Evolutionary conservation across 176 grass and related monocot species (phyloP), one percentile per base, ranked within the genome.

Genomic region (Microstegium vimineum): DNA sequence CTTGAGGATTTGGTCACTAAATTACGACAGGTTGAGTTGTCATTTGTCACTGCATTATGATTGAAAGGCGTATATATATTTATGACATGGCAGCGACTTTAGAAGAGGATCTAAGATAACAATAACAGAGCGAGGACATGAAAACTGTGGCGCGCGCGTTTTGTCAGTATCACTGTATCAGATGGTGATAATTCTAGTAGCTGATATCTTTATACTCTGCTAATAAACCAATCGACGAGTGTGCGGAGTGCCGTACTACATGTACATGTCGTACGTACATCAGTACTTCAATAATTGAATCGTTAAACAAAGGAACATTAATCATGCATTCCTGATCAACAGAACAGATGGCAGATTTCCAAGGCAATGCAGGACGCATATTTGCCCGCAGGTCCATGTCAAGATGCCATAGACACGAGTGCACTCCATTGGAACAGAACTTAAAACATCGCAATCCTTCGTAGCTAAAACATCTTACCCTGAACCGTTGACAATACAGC

Each of bases 391-490:
- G 54, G 63, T 81, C 62, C 76, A 37, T 64, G 82, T 81, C 82
- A 62, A 85, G 70, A 62, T 76, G 82, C 40, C 87, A 26, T 76
- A 16, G 23, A 4, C 63, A 26, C 3, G 18, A 69, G 62, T 49
- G 63, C 52, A 56, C 30, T 5, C 62, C 32, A 71, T 54, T 70
- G 81, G 71, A 56, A 8, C 22, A 71, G 62, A 85, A 69, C 30
- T 76, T 84, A 51, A 80, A 67, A 85, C 51, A 35, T 85, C 76
- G 63, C 32, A 3, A 32, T 85, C 77, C 14, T n/a, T n/a, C n/a
- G n/a, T 33, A 84, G 38, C 37, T 40, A 40, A n/a, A 31, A 20
- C 61, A 25, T 54, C 36, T 59, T 12, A 34, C 42, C 75, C 20
- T 51, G 28, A 76, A 46, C 4, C 67, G 33, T 35, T 73, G 47